Evolutionary conservation across 148 eudicot species (phyloP).

Genomic region (Cornus suecica): DNA sequence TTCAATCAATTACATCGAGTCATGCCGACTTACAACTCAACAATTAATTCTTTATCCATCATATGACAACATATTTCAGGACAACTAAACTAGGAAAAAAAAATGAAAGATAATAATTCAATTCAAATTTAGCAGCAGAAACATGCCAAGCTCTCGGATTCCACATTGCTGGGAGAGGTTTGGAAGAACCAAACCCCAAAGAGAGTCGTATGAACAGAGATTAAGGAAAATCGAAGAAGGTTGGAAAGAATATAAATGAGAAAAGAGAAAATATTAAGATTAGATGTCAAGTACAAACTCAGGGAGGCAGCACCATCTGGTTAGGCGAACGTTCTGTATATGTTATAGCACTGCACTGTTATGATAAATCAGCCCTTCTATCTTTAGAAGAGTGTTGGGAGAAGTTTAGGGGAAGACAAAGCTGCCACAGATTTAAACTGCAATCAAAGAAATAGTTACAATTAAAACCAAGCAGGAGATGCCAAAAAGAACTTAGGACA

Average conservation of each 20-base stretch:
- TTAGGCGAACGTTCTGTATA: background rate
- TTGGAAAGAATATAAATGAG: background rate
- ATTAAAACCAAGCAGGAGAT: conserved; percentile 7
- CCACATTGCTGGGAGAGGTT: conserved; percentile 17
- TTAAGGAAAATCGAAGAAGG: background rate
- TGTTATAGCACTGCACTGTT: conserved; percentile 14
- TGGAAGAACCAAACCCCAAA: conserved; percentile 26
- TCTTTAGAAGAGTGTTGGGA: conserved; percentile 53
- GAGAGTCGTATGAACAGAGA: conserved; percentile 16
- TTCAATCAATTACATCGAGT: background rate
- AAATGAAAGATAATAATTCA: too few species aligned
- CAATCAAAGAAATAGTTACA: conserved; percentile 14
- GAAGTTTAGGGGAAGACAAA: conserved; percentile 53
- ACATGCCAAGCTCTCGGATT: background rate
- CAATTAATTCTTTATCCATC: background rate
- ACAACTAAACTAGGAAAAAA: background rate
- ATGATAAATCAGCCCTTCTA: conserved; percentile 2
- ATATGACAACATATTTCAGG: background rate
- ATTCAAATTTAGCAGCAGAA: background rate
- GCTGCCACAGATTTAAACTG: conserved; percentile 77
- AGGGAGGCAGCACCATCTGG: conserved; percentile 7
- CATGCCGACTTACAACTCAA: background rate
- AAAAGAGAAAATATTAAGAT: conserved; percentile 12
- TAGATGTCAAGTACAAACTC: conserved; percentile 26
- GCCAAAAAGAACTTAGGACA: background rate